Evolutionary conservation across 345 rosid genomes (phyloP), one percentile per base, ranked within the genome.

Genomic region (Sisymbrium irio): DNA sequence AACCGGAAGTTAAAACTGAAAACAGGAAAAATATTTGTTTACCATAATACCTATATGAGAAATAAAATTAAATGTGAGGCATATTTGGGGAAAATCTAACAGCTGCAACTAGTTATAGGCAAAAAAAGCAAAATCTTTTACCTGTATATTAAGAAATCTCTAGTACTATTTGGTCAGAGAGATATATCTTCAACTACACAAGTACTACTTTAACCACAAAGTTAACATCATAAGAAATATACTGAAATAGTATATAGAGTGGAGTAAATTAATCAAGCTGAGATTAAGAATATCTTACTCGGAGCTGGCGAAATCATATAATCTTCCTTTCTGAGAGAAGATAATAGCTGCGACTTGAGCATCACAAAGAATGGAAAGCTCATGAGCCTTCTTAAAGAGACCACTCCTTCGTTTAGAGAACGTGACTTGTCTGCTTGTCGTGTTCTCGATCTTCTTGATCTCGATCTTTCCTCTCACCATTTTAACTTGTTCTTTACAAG

Each of bases 381-480:
- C 91, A 62, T 49, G 62, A 59, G 88, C 91, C 72, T 84, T 86
- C 87, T 86, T 86, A 72, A 84, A 36, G 37, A 86, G 80, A 47
- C 90, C 90, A 13, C 40, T 82, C 62, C 85, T 80, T 13, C 90
- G 75, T 58, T 84, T 86, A 0, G 82, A 83, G 50, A 86, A 86
- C 11, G 91, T 86, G 65, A 80, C 91, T 74, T 84, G 91, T 69
- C 91, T 72, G 77, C 87, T 83, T 9, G 84, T 74, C 6, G 49
- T 27, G 69, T 83, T 86, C 75, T 84, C 88, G 25, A 86, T 84
- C 77, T 77, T 79, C 79, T 69, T 86, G 83, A 86, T 80, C 75
- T 83, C 63, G 67, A 83, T 57, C 80, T 84, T 86, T 13, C 91
- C 87, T 73, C 88, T 80, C 78, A 78, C 87, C 91, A 87, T 84